A percentile compares a stretch with the other conserved stretches of the same genome.
Conservation (phyloP, 208 protist genomes). For the Trypanosoma mega region DNA sequence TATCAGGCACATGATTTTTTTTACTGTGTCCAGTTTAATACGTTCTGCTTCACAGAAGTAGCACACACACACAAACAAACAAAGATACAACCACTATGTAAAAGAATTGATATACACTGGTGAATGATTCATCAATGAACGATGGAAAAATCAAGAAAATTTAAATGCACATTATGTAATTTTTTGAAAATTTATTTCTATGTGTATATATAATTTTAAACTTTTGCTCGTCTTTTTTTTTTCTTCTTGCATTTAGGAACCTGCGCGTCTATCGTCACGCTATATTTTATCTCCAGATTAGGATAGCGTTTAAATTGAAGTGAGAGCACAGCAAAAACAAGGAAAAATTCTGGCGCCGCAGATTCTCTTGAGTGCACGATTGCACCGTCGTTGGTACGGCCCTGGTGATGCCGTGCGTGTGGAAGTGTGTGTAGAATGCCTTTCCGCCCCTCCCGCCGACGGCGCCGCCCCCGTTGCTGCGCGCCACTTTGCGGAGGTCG, state of each 20-base stretch:
- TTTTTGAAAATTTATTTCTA: neutral
- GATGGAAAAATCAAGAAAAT: neutral
- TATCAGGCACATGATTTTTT: too few relatives aligned
- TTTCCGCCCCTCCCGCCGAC: neutral
- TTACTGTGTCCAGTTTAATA: too few relatives aligned
- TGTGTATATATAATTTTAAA: conserved; percentile 19
- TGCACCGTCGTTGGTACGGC: conserved; percentile 65
- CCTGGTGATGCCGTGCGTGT: conserved; percentile 49
- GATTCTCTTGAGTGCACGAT: conserved; percentile 22
- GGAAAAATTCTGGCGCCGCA: neutral
- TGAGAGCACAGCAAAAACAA: neutral
- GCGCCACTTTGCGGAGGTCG: conserved; percentile 31
- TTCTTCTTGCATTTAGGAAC: conserved; percentile 1
- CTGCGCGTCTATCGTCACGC: neutral
- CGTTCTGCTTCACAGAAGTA: too few relatives aligned
- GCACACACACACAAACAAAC: too few relatives aligned
- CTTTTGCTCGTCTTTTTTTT: conserved; percentile 24
- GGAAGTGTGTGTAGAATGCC: conserved; percentile 11
- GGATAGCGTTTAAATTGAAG: neutral
- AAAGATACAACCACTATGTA: too few relatives aligned
- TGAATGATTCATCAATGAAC: too few relatives aligned
- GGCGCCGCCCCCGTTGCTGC: neutral
- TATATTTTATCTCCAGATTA: conserved; percentile 1
- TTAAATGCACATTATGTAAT: neutral
- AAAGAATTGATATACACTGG: too few relatives aligned